Evolutionary conservation across 2,329 filamentous ascomycete genomes (phyloP).

Genomic region (Aschersonia sp.): DNA sequence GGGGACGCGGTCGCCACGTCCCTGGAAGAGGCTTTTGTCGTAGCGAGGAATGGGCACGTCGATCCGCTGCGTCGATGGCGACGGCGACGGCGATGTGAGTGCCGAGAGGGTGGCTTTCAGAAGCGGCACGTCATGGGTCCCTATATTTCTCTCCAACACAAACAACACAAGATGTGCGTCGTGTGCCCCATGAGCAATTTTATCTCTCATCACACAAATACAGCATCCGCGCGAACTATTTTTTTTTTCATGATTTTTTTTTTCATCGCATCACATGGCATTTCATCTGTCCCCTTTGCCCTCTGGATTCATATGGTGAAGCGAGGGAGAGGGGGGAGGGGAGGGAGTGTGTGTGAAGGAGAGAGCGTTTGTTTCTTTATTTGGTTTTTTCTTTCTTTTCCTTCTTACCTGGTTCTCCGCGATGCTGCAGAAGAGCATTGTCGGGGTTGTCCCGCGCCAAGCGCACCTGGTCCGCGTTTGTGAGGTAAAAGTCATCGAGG

Average conservation of each 20-base stretch:
- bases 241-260: neutral
- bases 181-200: no score
- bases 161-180: no score
- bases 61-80: conserved; percentile 22
- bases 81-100: conserved; percentile 28
- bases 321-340: no score
- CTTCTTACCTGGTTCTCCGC: conserved; percentile 56
- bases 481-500: conserved; percentile 82
- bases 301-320: neutral
- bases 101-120: conserved; percentile 44
- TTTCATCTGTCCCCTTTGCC: neutral
- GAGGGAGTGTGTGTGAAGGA: neutral
- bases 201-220: no score
- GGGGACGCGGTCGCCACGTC: conserved; percentile 61
- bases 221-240: no score
- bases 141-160: conserved; percentile 7
- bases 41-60: conserved; percentile 48
- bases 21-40: conserved; percentile 67
- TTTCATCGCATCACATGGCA: no score
- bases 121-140: conserved; percentile 61
- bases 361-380: neutral
- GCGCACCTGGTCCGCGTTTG: conserved; percentile 49
- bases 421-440: conserved; percentile 66
- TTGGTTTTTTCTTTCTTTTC: neutral
- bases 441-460: conserved; percentile 50